phyloP scores from a whole-genome alignment of 345 rosid species.

The Euphorbia peplus region DNA sequence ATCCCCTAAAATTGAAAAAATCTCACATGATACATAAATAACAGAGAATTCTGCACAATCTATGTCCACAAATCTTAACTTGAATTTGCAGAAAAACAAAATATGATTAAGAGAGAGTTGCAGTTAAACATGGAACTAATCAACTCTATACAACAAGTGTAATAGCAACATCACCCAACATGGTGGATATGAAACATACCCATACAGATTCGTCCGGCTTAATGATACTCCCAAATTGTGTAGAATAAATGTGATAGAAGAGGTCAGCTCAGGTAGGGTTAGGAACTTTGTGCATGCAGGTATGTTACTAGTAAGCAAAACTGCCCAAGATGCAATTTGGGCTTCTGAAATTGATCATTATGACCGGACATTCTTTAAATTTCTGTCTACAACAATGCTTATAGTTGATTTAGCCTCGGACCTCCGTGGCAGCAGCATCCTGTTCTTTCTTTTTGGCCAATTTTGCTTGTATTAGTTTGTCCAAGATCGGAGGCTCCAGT shows the following conservation, averaged over 20 bases:
- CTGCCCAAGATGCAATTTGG: not conserved
- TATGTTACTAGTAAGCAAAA: not conserved
- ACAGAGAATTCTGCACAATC: not conserved
- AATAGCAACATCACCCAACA: not conserved
- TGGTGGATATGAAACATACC: not conserved
- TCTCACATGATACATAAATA: not conserved
- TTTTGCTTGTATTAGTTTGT: conserved; percentile 88
- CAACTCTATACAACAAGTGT: not conserved
- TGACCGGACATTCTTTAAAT: not conserved
- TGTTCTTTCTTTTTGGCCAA: conserved; percentile 56
- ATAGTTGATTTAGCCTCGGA: not conserved
- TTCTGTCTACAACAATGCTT: not conserved
- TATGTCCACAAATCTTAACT: not conserved
- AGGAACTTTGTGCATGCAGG: not conserved
- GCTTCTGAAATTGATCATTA: not conserved
- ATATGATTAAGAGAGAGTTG: not conserved
- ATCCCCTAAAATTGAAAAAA: not conserved
- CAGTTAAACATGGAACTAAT: not conserved
- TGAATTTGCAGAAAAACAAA: not conserved
- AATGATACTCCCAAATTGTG: not conserved
- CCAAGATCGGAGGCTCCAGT: conserved; percentile 88
- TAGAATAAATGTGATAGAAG: too few relatives aligned
- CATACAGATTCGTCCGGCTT: not conserved
- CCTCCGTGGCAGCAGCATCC: conserved; percentile 16
- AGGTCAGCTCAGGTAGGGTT: conserved; percentile 1